Conservation (phyloP, 1,284 basidiomycete species). For the Lentinula novae-zelandiae region DNA sequence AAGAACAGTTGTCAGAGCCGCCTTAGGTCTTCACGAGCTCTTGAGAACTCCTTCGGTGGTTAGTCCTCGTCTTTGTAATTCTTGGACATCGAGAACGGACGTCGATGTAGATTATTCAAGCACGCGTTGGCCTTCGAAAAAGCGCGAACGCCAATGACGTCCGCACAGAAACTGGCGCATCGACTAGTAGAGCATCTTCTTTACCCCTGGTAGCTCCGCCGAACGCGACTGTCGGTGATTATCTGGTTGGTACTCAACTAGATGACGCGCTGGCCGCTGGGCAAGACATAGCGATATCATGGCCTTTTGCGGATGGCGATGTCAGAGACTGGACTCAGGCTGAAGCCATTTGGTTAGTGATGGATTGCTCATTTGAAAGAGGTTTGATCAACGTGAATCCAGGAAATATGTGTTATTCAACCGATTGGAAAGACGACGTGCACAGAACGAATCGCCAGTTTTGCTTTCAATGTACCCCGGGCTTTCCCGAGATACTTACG, state of each 20-base stretch:
- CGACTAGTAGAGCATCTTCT: slow-evolving; percentile 43
- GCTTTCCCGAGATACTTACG: slow-evolving; percentile 70
- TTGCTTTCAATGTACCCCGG: slow-evolving; percentile 72
- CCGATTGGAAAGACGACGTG: slow-evolving; percentile 72
- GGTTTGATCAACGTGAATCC: slow-evolving; percentile 14
- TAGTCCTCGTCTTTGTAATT: slow-evolving; percentile 26
- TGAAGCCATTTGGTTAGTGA: slow-evolving; percentile 82
- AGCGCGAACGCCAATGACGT: slow-evolving; percentile 21
- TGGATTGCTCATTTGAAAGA: not conserved
- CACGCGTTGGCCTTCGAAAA: slow-evolving; percentile 70
- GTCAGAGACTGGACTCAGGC: slow-evolving; percentile 87
- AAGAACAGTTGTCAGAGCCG: slow-evolving; percentile 68
- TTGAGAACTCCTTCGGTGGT: slow-evolving; percentile 74
- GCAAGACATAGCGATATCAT: slow-evolving; percentile 72
- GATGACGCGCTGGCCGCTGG: slow-evolving; percentile 75
- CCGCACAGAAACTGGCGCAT: slow-evolving; percentile 29
- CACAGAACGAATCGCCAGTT: slow-evolving; percentile 85
- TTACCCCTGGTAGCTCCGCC: slow-evolving; percentile 36
- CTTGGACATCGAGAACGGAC: not conserved
- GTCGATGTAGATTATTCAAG: slow-evolving; percentile 54
- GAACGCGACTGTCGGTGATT: slow-evolving; percentile 65
- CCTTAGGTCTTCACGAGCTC: slow-evolving; percentile 79
- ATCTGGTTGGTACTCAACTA: slow-evolving; percentile 80
- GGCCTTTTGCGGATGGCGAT: slow-evolving; percentile 80
- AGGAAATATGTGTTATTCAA: slow-evolving; percentile 87